phyloP scores from a whole-genome alignment of 805 yeast species.

The Lipomyces mesembrius region DNA sequence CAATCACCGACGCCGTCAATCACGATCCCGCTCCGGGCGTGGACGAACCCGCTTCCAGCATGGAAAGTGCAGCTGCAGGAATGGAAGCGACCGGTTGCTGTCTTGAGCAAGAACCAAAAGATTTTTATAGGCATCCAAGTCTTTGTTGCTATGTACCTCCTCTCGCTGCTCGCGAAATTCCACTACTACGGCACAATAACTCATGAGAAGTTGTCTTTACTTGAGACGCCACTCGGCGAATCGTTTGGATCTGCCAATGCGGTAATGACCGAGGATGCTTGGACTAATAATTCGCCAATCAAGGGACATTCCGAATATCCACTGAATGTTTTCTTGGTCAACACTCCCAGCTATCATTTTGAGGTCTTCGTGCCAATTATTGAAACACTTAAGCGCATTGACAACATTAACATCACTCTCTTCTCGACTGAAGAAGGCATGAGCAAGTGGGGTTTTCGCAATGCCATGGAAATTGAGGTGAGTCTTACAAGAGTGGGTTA shows the following conservation, averaged over 20 bases:
- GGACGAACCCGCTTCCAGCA: neutral
- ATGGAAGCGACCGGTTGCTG: neutral
- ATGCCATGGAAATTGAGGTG: slow-evolving; percentile 30
- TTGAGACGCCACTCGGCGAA: slow-evolving; percentile 15
- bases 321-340: slow-evolving; percentile 19
- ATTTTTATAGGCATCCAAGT: slow-evolving; percentile 14
- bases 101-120: neutral
- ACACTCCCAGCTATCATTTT: slow-evolving; percentile 27
- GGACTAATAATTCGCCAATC: neutral
- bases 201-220: slow-evolving; percentile 15
- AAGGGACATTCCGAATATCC: slow-evolving; percentile 4
- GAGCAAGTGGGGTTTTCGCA: slow-evolving; percentile 32
- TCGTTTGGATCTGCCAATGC: neutral
- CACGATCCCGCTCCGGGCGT: neutral
- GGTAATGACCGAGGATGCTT: neutral
- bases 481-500: neutral
- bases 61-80: neutral
- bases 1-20: neutral
- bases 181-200: slow-evolving; percentile 21
- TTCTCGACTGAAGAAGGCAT: slow-evolving; percentile 29
- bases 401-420: slow-evolving; percentile 14
- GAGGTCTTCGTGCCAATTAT: slow-evolving; percentile 21
- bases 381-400: slow-evolving; percentile 8
- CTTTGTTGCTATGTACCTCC: slow-evolving; percentile 18
- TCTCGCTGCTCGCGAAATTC: slow-evolving; percentile 21